Conservation (phyloP, 164 flowering plant genomes). For the Houttuynia cordata region DNA sequence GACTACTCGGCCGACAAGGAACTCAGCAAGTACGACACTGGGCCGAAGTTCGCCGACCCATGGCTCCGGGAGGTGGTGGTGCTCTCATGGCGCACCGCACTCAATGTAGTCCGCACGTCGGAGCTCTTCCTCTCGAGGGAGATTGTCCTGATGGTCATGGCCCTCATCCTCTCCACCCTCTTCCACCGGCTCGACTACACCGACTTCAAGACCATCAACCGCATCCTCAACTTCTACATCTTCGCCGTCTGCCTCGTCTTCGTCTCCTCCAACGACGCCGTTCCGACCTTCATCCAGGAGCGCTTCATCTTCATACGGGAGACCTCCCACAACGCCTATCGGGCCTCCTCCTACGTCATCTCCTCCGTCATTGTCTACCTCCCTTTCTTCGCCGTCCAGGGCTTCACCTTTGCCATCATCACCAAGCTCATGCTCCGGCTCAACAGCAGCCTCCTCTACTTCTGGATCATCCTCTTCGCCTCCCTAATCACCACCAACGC, state of each 20-base stretch:
- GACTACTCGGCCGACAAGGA: slow-evolving; percentile 26
- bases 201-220: slow-evolving; percentile 37
- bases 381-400: slow-evolving; percentile 65
- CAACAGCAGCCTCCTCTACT: slow-evolving; percentile 22
- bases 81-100: slow-evolving; percentile 53
- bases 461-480: slow-evolving; percentile 58
- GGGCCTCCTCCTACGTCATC: slow-evolving; percentile 61
- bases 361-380: slow-evolving; percentile 67
- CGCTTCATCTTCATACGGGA: slow-evolving; percentile 73
- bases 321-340: slow-evolving; percentile 70
- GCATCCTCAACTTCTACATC: slow-evolving; percentile 64
- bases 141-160: slow-evolving; percentile 61
- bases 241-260: slow-evolving; percentile 62
- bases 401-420: slow-evolving; percentile 54
- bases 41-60: slow-evolving; percentile 58
- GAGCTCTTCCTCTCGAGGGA: slow-evolving; percentile 74
- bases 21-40: slow-evolving; percentile 33
- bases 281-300: slow-evolving; percentile 75
- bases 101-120: slow-evolving; percentile 63
- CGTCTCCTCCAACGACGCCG: slow-evolving; percentile 76
- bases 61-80: slow-evolving; percentile 72
- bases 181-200: slow-evolving; percentile 24
- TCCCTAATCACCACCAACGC: slow-evolving; percentile 65
- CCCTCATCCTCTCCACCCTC: slow-evolving; percentile 48
- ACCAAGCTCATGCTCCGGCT: slow-evolving; percentile 33